These are phyloP conservation scores for Balakata baccata DNA, from an alignment of 345 rosid species.

Conservation along the genomic window DNA sequence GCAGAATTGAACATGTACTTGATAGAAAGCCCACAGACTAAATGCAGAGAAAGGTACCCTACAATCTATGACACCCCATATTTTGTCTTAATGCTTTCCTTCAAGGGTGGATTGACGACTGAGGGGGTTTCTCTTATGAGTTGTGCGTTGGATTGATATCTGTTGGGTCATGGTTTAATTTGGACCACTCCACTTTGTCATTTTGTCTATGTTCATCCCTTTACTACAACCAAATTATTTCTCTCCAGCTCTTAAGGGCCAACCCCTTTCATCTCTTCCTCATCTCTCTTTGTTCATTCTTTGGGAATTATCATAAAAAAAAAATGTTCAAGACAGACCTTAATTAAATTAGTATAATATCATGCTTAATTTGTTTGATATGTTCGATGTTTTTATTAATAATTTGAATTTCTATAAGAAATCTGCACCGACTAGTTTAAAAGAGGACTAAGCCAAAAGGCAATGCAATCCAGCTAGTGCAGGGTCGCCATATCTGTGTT, in stretches of 20 bases:
- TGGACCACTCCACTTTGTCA: conserved; percentile 17
- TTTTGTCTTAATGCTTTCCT: conserved; percentile 7
- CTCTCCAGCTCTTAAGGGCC: neutral
- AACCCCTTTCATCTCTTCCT: too few relatives aligned
- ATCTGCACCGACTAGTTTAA: conserved; percentile 29
- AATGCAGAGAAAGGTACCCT: conserved; percentile 27
- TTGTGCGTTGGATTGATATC: conserved; percentile 2
- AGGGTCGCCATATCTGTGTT: conserved; percentile 26
- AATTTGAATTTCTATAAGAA: neutral
- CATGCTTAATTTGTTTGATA: too few relatives aligned
- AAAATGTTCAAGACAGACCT: too few relatives aligned
- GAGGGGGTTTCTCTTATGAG: neutral
- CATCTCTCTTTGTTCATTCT: too few relatives aligned
- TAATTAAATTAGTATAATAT: too few relatives aligned
- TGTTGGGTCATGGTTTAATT: neutral
- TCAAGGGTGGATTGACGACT: too few relatives aligned
- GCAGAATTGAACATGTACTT: too few relatives aligned
- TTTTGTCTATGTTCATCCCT: conserved; percentile 19
- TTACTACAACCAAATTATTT: neutral
- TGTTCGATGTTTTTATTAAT: neutral
- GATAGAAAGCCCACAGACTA: conserved; percentile 23
- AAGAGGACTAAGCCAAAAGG: neutral
- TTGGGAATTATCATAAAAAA: too few relatives aligned
- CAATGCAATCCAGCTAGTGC: conserved; percentile 16
- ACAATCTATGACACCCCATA: conserved; percentile 4